phyloP scores from a whole-genome alignment of 257 asterid species.

The Thymus mandschuricus region DNA sequence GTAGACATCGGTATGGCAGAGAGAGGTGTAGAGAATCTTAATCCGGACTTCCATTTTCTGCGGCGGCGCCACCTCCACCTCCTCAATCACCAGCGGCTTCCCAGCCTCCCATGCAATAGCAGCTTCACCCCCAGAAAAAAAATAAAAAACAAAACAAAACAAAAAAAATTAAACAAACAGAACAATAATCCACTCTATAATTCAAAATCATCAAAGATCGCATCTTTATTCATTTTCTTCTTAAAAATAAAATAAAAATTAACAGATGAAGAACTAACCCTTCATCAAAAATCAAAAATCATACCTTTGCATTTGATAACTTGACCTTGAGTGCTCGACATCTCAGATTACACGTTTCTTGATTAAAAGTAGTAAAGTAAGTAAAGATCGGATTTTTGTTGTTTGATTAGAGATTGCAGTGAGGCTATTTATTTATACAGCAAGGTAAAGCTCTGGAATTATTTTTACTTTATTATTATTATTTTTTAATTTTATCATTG shows the following conservation, averaged over 20 bases:
- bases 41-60: slow-evolving; percentile 76
- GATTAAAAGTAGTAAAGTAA: neutral
- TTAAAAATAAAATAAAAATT: too few species aligned
- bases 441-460: neutral
- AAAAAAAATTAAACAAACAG: too few species aligned
- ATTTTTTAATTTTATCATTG: neutral
- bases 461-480: too few species aligned
- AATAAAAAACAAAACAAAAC: neutral
- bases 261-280: too few species aligned
- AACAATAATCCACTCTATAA: neutral
- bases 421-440: slow-evolving; percentile 25
- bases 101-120: slow-evolving; percentile 74
- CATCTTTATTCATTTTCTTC: too few species aligned
- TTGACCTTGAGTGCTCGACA: slow-evolving; percentile 59
- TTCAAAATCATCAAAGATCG: neutral
- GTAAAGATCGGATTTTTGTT: neutral
- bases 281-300: neutral
- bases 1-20: slow-evolving; percentile 78
- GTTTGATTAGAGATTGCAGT: slow-evolving; percentile 14
- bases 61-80: slow-evolving; percentile 82
- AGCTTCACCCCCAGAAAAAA: slow-evolving; percentile 40
- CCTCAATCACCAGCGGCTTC: slow-evolving; percentile 74
- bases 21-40: slow-evolving; percentile 71
- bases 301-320: slow-evolving; percentile 76
- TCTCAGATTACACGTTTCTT: slow-evolving; percentile 27